Evolutionary conservation across 164 flowering plant species (phyloP), one percentile per base, ranked within the genome.

Genomic region (Umbellularia californica): DNA sequence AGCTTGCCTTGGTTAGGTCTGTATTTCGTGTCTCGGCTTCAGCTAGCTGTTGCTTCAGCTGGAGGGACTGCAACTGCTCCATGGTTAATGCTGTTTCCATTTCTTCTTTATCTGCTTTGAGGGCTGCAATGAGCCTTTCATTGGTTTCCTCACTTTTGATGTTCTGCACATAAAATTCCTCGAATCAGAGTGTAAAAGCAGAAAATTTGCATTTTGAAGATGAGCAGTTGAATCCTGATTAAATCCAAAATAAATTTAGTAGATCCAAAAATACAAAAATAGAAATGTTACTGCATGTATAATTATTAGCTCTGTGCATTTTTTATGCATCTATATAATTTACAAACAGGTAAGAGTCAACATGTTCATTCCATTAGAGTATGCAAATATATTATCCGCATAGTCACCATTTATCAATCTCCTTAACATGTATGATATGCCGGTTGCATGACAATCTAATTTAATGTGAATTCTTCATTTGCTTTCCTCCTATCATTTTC

Each of bases 31-130:
- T 68, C 81, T 90, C 92, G 7, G 91, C 89, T 77, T 93, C 99
- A 10, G 81, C 80, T 60, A 93, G 70, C 50, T 95, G 96, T 84
- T 90, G 94, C 90, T 88, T 91, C 70, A 95, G 76, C 75, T 90
- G 91, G 33, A 87, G 84, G 68, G 88, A 70, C 76, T 82, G 89
- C 83, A 85, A 70, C 84, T 91, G 92, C 86, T 95, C 98, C 81
- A 85, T 89, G 80, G 79, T 77, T 19, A 91, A 86, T 70, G 86
- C 90, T 65, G 90, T 84, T 70, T 95, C 95, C 63, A 93, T 64
- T 74, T 95, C 93, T 78, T 89, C 97, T 79, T 90, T 95, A 82
- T 92, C 98, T 47, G 87, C 79, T 84, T 87, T 89, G 35, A 93
- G 90, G 75, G 85, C 69, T 50, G 85, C 82, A 67, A 93, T 30